Conservation (phyloP, 495 filamentous ascomycete genomes). For the Trichocladium antarcticum region DNA sequence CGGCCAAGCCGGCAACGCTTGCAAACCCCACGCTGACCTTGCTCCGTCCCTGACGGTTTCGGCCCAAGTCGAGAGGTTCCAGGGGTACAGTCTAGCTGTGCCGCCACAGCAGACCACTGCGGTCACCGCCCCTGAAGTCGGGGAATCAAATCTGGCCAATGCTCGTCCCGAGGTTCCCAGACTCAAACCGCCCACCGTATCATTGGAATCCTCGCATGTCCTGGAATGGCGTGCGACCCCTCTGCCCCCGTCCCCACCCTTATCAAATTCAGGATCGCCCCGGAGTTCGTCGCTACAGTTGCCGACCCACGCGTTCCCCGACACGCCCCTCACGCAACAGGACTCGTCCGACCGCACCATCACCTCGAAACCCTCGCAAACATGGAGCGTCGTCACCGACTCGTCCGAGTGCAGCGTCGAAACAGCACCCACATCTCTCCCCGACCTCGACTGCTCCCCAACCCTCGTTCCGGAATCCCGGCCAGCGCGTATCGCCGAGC, state of each 20-base stretch:
- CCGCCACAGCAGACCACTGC: constrained; percentile 20
- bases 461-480: background rate
- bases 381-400: constrained; percentile 7
- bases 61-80: background rate
- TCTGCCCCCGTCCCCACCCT: constrained; percentile 39
- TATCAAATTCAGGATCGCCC: constrained; percentile 33
- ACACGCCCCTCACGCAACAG: constrained; percentile 19
- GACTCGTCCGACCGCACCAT: constrained; percentile 36
- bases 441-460: constrained; percentile 5
- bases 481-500: background rate
- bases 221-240: constrained; percentile 43
- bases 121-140: constrained; percentile 19
- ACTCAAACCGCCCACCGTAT: constrained; percentile 25
- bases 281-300: constrained; percentile 26
- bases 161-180: constrained; percentile 8
- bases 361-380: constrained; percentile 24
- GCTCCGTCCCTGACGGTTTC: background rate
- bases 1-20: background rate
- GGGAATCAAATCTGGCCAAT: constrained; percentile 2
- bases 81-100: background rate
- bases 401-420: constrained; percentile 4
- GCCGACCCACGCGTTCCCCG: constrained; percentile 5
- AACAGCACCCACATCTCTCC: constrained; percentile 10
- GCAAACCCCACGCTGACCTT: background rate
- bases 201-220: constrained; percentile 42